Conservation (phyloP, 768 basidiomycete species). For the Kondoa malvinella region DNA sequence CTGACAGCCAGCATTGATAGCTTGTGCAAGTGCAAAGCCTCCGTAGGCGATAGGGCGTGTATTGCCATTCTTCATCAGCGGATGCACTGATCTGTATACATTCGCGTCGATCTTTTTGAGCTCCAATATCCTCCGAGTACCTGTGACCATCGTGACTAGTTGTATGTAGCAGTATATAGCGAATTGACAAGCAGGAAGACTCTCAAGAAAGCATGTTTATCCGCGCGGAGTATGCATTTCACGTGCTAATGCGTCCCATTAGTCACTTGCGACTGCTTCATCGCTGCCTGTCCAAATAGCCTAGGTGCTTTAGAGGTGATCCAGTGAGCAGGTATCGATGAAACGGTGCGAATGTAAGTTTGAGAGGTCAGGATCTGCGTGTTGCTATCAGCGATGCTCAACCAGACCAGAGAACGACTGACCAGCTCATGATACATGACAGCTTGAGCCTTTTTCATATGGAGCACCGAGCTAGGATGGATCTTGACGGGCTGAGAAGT, state of each 20-base stretch:
- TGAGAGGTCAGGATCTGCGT: slow-evolving; percentile 57
- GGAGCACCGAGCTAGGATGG: slow-evolving; percentile 69
- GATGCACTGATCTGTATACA: too few species aligned
- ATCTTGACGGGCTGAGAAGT: slow-evolving; percentile 52
- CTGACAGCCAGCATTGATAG: too few species aligned
- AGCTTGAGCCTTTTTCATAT: slow-evolving; percentile 62
- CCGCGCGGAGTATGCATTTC: too few species aligned
- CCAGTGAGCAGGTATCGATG: slow-evolving; percentile 51
- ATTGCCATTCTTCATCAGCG: too few species aligned
- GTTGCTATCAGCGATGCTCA: not conserved
- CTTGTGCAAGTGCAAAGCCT: too few species aligned
- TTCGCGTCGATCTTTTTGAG: too few species aligned
- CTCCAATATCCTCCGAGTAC: too few species aligned
- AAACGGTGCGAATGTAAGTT: slow-evolving; percentile 83
- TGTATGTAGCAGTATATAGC: too few species aligned
- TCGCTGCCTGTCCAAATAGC: not conserved
- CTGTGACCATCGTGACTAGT: too few species aligned
- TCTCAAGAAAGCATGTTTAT: too few species aligned
- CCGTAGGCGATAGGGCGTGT: too few species aligned
- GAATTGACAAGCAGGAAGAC: too few species aligned
- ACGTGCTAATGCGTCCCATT: not conserved
- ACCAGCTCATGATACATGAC: slow-evolving; percentile 92
- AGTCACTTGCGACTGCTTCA: not conserved
- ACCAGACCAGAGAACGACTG: slow-evolving; percentile 28
- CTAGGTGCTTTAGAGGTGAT: slow-evolving; percentile 19